These are phyloP conservation scores for Hypomyces perniciosus DNA, from an alignment of 2,329 filamentous ascomycete genomes.

Conservation along the genomic window DNA sequence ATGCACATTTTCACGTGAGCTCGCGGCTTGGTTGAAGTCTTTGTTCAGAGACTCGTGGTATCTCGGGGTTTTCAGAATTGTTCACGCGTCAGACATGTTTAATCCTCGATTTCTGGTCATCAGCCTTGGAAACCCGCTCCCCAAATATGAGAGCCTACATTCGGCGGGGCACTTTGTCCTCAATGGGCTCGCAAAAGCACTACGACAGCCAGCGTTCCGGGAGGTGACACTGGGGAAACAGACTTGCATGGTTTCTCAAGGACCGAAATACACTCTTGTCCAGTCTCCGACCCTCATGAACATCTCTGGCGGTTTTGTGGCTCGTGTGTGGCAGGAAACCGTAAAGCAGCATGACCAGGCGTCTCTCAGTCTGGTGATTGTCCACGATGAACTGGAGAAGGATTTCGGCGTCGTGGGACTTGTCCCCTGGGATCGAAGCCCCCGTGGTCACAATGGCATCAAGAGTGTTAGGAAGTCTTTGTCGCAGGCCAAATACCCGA, in stretches of 20 bases:
- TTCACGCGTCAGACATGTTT: slow-evolving; percentile 26
- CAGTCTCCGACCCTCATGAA: slow-evolving; percentile 83
- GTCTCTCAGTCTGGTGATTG: slow-evolving; percentile 56
- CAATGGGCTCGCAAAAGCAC: slow-evolving; percentile 46
- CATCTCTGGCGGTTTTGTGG: slow-evolving; percentile 65
- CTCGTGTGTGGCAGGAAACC: slow-evolving; percentile 57
- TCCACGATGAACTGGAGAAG: slow-evolving; percentile 85
- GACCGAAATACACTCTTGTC: slow-evolving; percentile 57
- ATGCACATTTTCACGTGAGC: slow-evolving; percentile 23
- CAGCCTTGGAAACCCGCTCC: slow-evolving; percentile 78
- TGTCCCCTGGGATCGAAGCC: slow-evolving; percentile 56
- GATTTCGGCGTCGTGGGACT: slow-evolving; percentile 61
- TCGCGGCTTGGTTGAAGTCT: slow-evolving; percentile 15
- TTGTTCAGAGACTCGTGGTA: not conserved
- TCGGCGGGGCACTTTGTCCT: slow-evolving; percentile 80
- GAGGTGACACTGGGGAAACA: slow-evolving; percentile 45
- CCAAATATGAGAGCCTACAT: slow-evolving; percentile 74
- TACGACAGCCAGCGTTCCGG: slow-evolving; percentile 43
- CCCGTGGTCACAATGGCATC: slow-evolving; percentile 69
- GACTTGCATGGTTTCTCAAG: slow-evolving; percentile 42
- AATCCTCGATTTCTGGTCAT: slow-evolving; percentile 64
- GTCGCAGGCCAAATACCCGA: slow-evolving; percentile 33
- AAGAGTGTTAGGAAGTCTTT: slow-evolving; percentile 57
- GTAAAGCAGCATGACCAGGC: slow-evolving; percentile 32
- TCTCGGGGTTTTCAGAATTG: slow-evolving; percentile 5